Percentiles rank a stretch among this genome's conserved stretches.
Conservation (phyloP, 257 asterid species). For the Thymus quinquecostatus region DNA sequence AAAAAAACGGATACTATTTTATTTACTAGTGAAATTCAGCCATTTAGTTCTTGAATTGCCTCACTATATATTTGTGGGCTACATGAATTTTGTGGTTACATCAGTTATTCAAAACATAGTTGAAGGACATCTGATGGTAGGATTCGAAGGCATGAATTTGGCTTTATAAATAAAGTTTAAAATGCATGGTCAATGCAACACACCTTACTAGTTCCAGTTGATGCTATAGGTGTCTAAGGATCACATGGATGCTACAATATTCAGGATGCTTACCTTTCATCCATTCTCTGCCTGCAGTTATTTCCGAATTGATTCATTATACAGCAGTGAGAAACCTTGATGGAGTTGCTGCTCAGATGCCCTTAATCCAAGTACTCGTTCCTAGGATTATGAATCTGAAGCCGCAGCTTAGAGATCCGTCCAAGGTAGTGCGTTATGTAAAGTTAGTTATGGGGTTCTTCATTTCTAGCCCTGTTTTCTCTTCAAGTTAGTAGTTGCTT, state of each 20-base stretch:
- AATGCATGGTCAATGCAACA: constrained; percentile 7
- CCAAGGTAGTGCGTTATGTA: constrained; percentile 63
- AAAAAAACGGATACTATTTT: background rate
- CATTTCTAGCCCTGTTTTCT: constrained; percentile 15
- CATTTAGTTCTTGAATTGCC: constrained; percentile 14
- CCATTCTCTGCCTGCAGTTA: constrained; percentile 58
- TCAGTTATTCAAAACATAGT: background rate
- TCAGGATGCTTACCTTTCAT: constrained; percentile 35
- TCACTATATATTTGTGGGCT: background rate
- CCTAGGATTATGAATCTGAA: constrained; percentile 88
- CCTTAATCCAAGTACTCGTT: constrained; percentile 89
- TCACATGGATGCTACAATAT: constrained; percentile 22
- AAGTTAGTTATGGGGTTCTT: constrained; percentile 22
- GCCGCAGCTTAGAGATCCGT: constrained; percentile 85
- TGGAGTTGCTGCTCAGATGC: constrained; percentile 78
- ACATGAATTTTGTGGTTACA: constrained; percentile 8
- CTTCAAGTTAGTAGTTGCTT: constrained; percentile 17
- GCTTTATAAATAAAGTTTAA: background rate
- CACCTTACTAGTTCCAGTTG: constrained; percentile 15
- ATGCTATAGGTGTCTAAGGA: constrained; percentile 17
- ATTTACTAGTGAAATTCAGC: constrained; percentile 10
- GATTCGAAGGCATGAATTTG: constrained; percentile 9
- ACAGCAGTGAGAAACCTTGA: constrained; percentile 72
- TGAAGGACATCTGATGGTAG: constrained; percentile 8
- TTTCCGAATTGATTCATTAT: constrained; percentile 92